Evolutionary conservation across 495 filamentous ascomycete species (phyloP).

Genomic region (Jackrogersella multiformis): DNA sequence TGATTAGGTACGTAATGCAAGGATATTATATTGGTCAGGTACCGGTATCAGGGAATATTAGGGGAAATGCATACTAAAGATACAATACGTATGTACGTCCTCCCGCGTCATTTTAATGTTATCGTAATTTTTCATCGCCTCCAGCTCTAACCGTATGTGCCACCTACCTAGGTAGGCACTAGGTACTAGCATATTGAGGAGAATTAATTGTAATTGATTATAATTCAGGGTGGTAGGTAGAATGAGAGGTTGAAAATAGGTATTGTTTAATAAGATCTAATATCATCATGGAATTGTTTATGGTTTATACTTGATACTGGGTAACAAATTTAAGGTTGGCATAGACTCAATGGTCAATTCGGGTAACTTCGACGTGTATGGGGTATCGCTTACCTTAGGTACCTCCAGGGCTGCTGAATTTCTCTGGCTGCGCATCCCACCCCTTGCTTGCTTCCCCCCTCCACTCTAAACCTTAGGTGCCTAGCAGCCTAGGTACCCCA

Average conservation of each 20-base stretch:
- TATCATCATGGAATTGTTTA: neutral
- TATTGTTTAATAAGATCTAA: neutral
- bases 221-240: too few relatives aligned
- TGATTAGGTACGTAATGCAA: constrained; percentile 35
- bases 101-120: constrained; percentile 19
- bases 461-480: constrained; percentile 27
- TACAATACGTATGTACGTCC: constrained; percentile 1
- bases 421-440: constrained; percentile 1
- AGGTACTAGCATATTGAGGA: neutral
- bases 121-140: constrained; percentile 5
- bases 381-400: constrained; percentile 7
- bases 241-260: neutral
- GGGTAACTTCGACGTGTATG: constrained; percentile 17
- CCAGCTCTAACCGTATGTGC: neutral
- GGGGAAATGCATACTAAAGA: constrained; percentile 10
- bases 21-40: constrained; percentile 29
- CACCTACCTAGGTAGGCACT: too few relatives aligned
- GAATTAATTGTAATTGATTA: constrained; percentile 7
- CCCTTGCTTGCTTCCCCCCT: neutral
- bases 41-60: constrained; percentile 34
- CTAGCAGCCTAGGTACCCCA: constrained; percentile 21
- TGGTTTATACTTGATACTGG: too few relatives aligned
- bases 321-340: constrained; percentile 13
- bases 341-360: constrained; percentile 1
- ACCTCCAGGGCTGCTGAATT: too few relatives aligned